Conservation (phyloP, 2,329 filamentous ascomycete species). For the Xylaria sp. region DNA sequence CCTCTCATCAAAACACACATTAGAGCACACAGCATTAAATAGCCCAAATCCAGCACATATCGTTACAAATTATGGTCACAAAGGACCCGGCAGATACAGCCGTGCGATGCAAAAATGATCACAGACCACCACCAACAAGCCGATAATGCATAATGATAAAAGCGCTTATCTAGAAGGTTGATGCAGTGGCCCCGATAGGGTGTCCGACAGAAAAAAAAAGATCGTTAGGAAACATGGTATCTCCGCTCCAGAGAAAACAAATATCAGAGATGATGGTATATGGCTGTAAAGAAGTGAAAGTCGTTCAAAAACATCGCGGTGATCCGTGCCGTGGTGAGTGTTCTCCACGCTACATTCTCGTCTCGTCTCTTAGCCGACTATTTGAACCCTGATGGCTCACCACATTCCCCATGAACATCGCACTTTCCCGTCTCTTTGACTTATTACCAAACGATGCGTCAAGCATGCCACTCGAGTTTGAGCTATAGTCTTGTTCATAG, state of each 20-base stretch:
- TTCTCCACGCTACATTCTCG: slow-evolving; percentile 49
- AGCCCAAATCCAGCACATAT: slow-evolving; percentile 32
- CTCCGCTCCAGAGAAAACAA: slow-evolving; percentile 34
- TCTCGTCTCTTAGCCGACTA: slow-evolving; percentile 65
- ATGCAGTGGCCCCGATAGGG: slow-evolving; percentile 25
- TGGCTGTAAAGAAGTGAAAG: slow-evolving; percentile 28
- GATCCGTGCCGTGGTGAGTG: slow-evolving; percentile 12
- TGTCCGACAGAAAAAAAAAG: slow-evolving; percentile 31
- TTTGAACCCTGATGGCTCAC: slow-evolving; percentile 62
- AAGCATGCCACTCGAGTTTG: slow-evolving; percentile 46
- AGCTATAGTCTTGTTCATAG: slow-evolving; percentile 48
- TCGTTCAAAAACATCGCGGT: slow-evolving; percentile 25
- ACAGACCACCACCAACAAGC: slow-evolving; percentile 26
- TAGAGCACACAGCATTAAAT: slow-evolving; percentile 20
- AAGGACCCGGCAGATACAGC: slow-evolving; percentile 30
- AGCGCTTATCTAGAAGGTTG: slow-evolving; percentile 28
- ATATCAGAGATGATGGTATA: slow-evolving; percentile 34
- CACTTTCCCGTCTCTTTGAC: slow-evolving; percentile 67
- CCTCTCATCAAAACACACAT: slow-evolving; percentile 6
- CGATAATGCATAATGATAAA: slow-evolving; percentile 24
- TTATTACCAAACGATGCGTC: slow-evolving; percentile 53
- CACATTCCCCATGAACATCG: slow-evolving; percentile 64
- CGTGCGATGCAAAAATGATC: slow-evolving; percentile 28
- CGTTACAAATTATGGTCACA: slow-evolving; percentile 44
- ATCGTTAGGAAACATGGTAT: slow-evolving; percentile 36